Base-by-base conservation (phyloP, 1,284 basidiomycete genomes). In the Sphaerobolus stellatus region DNA sequence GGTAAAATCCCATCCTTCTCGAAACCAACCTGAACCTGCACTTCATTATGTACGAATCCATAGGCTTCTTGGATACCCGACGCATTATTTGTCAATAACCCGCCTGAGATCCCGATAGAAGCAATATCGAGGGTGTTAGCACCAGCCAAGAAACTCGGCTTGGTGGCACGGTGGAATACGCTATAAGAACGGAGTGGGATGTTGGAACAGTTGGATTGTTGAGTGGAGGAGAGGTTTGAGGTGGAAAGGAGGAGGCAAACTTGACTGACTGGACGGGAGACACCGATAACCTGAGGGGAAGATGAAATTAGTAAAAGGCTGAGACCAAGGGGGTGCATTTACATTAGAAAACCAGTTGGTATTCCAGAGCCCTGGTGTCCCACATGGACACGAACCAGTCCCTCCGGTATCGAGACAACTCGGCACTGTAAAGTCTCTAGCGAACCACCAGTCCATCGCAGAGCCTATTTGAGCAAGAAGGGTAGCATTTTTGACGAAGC, bases 271-370 rank as follows among this genome's bases (percentile, higher is more conserved):
- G 79, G 70, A 52, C 71, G 70, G 1, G 86, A 84, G 18, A 84
- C 78, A 20, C 20, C 36, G n/a, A 54, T 43, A 30, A 29, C 50
- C 41, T 43, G 50, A 25, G 24, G 18, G 20, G 13, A 33, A 29
- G 11, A 27, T 43, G 36, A 14, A 29, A 50, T 11, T 18, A 5
- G 14, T 31, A 20, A 25, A 38, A 38, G 22, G 3, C 27, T 13
- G 41, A 28, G 49, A 48, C 33, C 24, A 29, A 30, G 20, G 18
- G 16, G 27, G n/a, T 24, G 5, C 5, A 61, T 61, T 34, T 53
- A 82, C 80, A 59, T 85, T 86, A 6, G 77, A 79, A 62, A 78
- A 85, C 86, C 86, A 89, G 64, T 89, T 88, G 52, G 77, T 79
- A 61, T 87, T 86, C 84, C 81, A 84, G 8, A 76, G 54, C 59